Percentiles rank a stretch among this genome's conserved stretches.
Evolutionary conservation across 805 yeast genomes (phyloP).

Genomic region (Sugiyamaella marilandica): DNA sequence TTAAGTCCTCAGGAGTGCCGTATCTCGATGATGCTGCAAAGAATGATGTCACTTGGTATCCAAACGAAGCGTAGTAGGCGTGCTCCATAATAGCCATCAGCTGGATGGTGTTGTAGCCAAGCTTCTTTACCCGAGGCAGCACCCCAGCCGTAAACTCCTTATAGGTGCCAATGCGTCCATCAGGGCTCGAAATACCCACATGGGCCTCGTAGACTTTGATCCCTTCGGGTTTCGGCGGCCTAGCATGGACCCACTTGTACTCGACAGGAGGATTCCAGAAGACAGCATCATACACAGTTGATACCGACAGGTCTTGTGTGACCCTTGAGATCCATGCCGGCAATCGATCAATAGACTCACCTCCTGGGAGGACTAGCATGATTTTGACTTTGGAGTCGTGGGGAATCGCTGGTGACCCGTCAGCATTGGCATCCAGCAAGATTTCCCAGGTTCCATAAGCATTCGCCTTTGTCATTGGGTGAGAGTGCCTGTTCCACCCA

Average conservation of each 20-base stretch:
- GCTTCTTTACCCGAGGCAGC: constrained; percentile 74
- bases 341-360: constrained; percentile 68
- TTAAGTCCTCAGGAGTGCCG: constrained; percentile 94
- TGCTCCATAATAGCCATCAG: constrained; percentile 99
- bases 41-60: constrained; percentile 93
- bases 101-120: constrained; percentile 91
- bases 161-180: constrained; percentile 79
- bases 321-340: constrained; percentile 91
- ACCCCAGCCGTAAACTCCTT: constrained; percentile 75
- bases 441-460: constrained; percentile 68
- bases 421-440: constrained; percentile 48
- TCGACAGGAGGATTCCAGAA: constrained; percentile 80
- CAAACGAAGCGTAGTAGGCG: constrained; percentile 96
- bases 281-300: constrained; percentile 68
- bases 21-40: constrained; percentile 86
- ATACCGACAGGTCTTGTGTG: constrained; percentile 49
- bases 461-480: constrained; percentile 51
- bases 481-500: constrained; percentile 60
- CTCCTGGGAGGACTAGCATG: constrained; percentile 57
- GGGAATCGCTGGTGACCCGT: constrained; percentile 60
- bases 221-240: constrained; percentile 54
- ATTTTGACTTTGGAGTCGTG: constrained; percentile 75
- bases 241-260: constrained; percentile 56
- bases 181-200: constrained; percentile 85
- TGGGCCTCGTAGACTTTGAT: constrained; percentile 91